A percentile compares a stretch with the other conserved stretches of the same genome.
phyloP scores from a whole-genome alignment of 805 yeast genomes.

The Starmerella ratchasimensis region DNA sequence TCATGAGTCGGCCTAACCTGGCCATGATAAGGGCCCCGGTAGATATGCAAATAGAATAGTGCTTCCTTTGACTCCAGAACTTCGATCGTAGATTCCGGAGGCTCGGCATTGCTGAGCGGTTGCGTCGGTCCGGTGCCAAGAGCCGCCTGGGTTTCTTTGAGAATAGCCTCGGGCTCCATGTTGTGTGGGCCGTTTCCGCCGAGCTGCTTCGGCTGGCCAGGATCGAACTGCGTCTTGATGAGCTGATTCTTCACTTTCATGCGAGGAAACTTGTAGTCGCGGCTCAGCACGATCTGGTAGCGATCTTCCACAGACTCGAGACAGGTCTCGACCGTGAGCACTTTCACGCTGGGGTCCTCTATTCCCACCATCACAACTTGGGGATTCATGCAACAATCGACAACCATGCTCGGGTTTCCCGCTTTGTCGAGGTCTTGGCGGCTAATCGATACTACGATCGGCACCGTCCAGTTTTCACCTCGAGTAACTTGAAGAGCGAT shows the following conservation, averaged over 20 bases:
- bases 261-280: constrained; percentile 56
- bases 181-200: not conserved
- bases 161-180: no score
- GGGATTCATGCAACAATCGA: constrained; percentile 67
- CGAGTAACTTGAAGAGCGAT: constrained; percentile 49
- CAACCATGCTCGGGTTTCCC: constrained; percentile 49
- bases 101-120: no score
- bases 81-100: not conserved
- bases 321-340: constrained; percentile 70
- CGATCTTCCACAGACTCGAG: constrained; percentile 60
- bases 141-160: no score
- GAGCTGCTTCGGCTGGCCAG: constrained; percentile 6
- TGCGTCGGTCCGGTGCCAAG: no score
- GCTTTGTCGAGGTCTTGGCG: constrained; percentile 46
- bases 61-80: constrained; percentile 7
- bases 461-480: constrained; percentile 72
- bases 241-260: constrained; percentile 56
- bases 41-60: constrained; percentile 14
- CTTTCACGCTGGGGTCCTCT: constrained; percentile 42
- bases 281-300: constrained; percentile 38
- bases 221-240: constrained; percentile 28
- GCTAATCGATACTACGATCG: constrained; percentile 54
- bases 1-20: constrained; percentile 16
- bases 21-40: constrained; percentile 16
- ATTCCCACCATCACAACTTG: constrained; percentile 49